Evolutionary conservation across 1,284 basidiomycete genomes (phyloP), one percentile per base, ranked within the genome.

Genomic region (Pholiota adiposa): DNA sequence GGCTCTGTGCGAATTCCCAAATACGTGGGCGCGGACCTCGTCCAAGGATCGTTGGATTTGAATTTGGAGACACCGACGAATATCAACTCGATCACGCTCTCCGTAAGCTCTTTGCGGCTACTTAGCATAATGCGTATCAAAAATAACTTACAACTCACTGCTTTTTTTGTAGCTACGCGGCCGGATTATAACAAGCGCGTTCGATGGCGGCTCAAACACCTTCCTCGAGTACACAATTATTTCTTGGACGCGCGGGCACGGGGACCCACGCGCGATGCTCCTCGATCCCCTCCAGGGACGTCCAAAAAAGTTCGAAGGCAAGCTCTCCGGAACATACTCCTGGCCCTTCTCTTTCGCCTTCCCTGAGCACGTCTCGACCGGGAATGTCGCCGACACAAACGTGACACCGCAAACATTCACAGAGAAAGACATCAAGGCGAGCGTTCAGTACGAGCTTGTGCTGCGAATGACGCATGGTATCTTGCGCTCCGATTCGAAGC

Each of bases 341-440:
- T 79, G 74, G 76, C 72, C 74, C 7, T 75, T 78, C 59, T 72
- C 72, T 6, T 70, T 78, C 56, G 62, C 69, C 4, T 69, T 78
- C 59, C 77, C 77, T 0, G 65, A 67, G 19, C 67, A 57, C 12
- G 19, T 43, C 33, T 27, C 43, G 9, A 21, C 11, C 18, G 23
- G 7, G 16, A 25, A 14, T n/a, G 8, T 12, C 50, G 25, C 16
- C 19, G 48, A 23, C 5, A 8, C 18, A 18, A 33, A 51, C 3
- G 29, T 48, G 31, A 27, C 40, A 16, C 76, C 77, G 1, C 75
- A 73, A 34, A 73, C 74, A 0, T 75, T 77, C 62, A 49, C 72
- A 4, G 75, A 77, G 56, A 65, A 71, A 16, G 64, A 67, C 16
- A 64, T 68, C 1, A 69, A 65, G 12, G 72, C 65, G 4, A 74